Evolutionary conservation across 129 eudicot species (phyloP).

Genomic region (Deinandra increscens): DNA sequence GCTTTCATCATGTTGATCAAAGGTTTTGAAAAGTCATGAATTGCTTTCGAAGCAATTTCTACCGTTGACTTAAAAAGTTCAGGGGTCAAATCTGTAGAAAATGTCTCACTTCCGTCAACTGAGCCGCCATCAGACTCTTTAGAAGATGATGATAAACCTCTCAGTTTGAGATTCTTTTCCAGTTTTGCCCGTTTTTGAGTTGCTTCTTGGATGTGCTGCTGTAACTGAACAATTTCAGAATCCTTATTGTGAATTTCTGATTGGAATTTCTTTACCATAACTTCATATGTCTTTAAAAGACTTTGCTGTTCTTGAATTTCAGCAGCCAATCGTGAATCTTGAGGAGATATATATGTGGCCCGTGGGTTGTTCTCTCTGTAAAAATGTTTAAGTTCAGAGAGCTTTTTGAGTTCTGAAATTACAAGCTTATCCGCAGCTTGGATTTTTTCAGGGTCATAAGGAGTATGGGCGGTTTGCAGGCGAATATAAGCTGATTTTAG

Average conservation of each 20-base stretch:
- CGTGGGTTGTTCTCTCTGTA: conserved; percentile 87
- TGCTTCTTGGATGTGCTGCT: conserved; percentile 85
- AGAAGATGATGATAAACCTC: conserved; percentile 71
- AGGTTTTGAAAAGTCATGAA: conserved; percentile 93
- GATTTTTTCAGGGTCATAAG: conserved; percentile 95
- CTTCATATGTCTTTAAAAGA: conserved; percentile 83
- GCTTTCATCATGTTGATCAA: conserved; percentile 99
- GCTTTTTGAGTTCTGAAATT: conserved; percentile 74
- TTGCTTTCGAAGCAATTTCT: conserved; percentile 68
- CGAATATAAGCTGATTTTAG: conserved; percentile 82
- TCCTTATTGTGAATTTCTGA: conserved; percentile 95
- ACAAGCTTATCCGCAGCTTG: conserved; percentile 93
- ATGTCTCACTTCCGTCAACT: conserved; percentile 42
- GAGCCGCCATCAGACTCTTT: conserved; percentile 57
- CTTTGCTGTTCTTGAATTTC: conserved; percentile 95
- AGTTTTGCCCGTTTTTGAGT: conserved; percentile 62
- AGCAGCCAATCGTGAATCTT: conserved; percentile 89
- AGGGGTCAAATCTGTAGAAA: conserved; percentile 55
- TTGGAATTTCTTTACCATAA: conserved; percentile 93
- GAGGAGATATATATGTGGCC: conserved; percentile 77
- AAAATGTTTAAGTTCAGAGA: conserved; percentile 84
- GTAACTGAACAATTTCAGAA: conserved; percentile 72
- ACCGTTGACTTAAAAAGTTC: conserved; percentile 78
- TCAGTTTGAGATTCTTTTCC: conserved; percentile 83
- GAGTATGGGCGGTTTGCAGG: conserved; percentile 92